Base-by-base conservation (phyloP, 495 filamentous ascomycete genomes). In the Aspergillus mulundensis region DNA sequence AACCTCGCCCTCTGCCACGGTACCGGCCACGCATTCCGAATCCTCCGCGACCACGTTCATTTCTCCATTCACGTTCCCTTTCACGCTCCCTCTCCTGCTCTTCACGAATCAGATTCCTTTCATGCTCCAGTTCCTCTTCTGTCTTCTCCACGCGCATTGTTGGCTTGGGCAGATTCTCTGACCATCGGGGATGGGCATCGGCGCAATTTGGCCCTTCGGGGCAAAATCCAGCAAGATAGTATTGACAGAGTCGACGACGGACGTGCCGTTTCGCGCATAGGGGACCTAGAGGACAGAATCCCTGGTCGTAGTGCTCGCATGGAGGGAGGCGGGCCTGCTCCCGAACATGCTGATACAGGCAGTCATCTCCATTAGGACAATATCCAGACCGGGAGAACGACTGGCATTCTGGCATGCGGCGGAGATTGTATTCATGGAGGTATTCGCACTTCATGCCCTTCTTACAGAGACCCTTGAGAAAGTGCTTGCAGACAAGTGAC, bases 361-460 rank as follows among this genome's bases (percentile, higher is more conserved):
- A 98, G 73, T 97, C 94, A 71, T 97, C 93, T 61, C 92, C 91
- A 71, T 96, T 95, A 63, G 86, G 87, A 72, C 94, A 98, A 72
- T 93, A 96, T 53, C 88, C 90, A 66, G 91, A 89, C 56, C 90
- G 85, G 15, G 88, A 83, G 62, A 90, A 94, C 64, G 90, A 91
- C 66, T 91, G 94, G 76, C 94, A 98, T 73, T 97, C 94, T 44
- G 92, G 90, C 93, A 96, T 95, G 72, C 91, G 89, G 46, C 94
- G 87, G 61, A 98, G 83, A 78, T 98, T 97, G 80, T 95, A 98
- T 75, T 96, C 93, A 76, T 98, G 94, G 54, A 96, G 78, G 67
- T 96, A 98, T 74, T 97, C 94, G 82, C 94, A 98, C 54, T 82
- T 81, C 57, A 94, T 82, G 34, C 93, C 95, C 71, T 97, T 97